phyloP scores from a whole-genome alignment of 1,139 yeast species.

The Geotrichum reessii region DNA sequence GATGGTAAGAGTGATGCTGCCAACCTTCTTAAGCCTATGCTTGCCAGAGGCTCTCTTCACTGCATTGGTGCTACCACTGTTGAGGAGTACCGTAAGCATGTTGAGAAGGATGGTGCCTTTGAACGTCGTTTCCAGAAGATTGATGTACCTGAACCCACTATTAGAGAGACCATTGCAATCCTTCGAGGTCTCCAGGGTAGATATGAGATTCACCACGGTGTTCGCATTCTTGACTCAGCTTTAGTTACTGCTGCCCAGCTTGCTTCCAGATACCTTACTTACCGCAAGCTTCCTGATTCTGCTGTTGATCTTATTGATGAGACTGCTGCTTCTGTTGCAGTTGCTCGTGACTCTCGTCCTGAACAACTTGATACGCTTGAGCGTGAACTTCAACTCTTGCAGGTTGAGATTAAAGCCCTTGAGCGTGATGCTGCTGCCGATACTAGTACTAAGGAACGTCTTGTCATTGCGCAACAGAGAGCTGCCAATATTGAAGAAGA shows the following conservation, averaged over 20 bases:
- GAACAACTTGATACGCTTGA: conserved; percentile 92
- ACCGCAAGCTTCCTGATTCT: conserved; percentile 93
- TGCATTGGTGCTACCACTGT: conserved; percentile 98
- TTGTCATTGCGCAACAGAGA: conserved; percentile 68
- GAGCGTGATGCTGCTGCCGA: conserved; percentile 95
- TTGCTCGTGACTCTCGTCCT: conserved; percentile 95
- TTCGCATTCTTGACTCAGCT: conserved; percentile 91
- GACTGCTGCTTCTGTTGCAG: conserved; percentile 96
- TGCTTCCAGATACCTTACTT: conserved; percentile 90
- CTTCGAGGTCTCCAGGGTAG: conserved; percentile 93
- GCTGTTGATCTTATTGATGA: conserved; percentile 97
- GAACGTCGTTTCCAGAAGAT: conserved; percentile 98
- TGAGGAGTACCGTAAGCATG: conserved; percentile 84
- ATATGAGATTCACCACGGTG: conserved; percentile 97
- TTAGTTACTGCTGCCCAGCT: conserved; percentile 91
- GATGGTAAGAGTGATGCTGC: conserved; percentile 95
- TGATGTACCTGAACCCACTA: conserved; percentile 90
- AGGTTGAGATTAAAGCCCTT: conserved; percentile 93
- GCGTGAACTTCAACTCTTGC: conserved; percentile 82
- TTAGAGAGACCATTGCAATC: conserved; percentile 89
- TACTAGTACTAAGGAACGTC: conserved; percentile 76
- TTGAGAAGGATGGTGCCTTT: conserved; percentile 96
- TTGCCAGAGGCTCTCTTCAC: conserved; percentile 92
- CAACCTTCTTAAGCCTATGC: conserved; percentile 90
- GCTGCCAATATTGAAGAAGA: conserved; percentile 82